Evolutionary conservation across 1,139 yeast species (phyloP), one percentile per base, ranked within the genome.

Genomic region (Kazachstania sp.): DNA sequence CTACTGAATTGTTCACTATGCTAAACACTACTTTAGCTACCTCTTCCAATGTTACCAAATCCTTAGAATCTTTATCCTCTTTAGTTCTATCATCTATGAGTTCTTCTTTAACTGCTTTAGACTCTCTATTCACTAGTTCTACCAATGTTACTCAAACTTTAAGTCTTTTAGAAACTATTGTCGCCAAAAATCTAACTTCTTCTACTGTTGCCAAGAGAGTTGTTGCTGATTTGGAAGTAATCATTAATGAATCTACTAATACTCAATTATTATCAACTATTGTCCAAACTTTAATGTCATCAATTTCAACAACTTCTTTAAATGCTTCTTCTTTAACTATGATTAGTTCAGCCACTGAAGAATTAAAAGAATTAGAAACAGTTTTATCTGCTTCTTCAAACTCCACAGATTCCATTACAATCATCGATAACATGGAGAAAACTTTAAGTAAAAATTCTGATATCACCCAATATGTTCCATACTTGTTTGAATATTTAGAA

Each of bases 131-230:
- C 16, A 49, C 57, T 4, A 47, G 50, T 16, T 44, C 58, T 9
- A 47, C 55, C 15, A 54, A 61, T 45, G 29, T 19, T 4, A 48
- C 49, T 31, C 45, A 54, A 18, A 53, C 61, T 19, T 49, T 63
- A 38, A 37, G 53, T 13, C 49, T 55, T 7, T 47, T 64, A 37
- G 49, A 54, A 18, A 39, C 50, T 20, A 44, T 60, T 48, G 43
- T 60, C 30, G 50, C 50, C 36, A 51, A 51, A 34, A 63, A 61
- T 40, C 51, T 59, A 43, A 57, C 65, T 16, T 43, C 56, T 20
- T 55, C 59, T 15, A 37, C 50, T 2, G 48, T 54, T 15, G 65
- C 64, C 4, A 55, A 51, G 35, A 32, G 41, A 5, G 56, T 63
- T 15, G 50, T 63, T 29, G 36, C 38, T 16, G 52, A 58, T 26